Evolutionary conservation across 1,284 basidiomycete species (phyloP), one percentile per base, ranked within the genome.

Genomic region (Boletus semigastroideus): DNA sequence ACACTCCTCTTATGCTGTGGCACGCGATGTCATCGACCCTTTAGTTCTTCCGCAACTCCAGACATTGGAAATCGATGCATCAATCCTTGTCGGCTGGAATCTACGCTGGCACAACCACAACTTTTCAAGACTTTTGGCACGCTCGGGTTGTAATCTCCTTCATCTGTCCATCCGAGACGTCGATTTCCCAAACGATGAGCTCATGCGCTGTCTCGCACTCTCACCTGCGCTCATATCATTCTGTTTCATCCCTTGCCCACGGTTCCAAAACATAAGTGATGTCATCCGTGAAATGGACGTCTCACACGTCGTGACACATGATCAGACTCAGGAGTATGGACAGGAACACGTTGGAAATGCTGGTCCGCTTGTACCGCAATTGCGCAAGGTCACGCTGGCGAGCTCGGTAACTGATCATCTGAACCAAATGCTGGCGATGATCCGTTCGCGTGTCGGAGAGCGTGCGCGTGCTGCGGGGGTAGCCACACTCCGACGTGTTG

Each of bases 221-320:
- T 53, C 62, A 13, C 51, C 20, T 36, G 34, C 37, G 17, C 58
- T 61, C 46, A 41, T 13, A 12, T 55, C 53, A 14, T 31, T 65
- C 22, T 46, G 49, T 36, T 61, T 63, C 43, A 55, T 65, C 34
- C 61, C 58, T n/a, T 55, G n/a, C 5, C 61, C 59, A 16, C 46
- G 50, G 17, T 61, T 56, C 12, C 61, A 65, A 11, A 36, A 59
- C 13, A 54, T 59, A 5, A 2, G 37, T 25, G 49, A 52, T n/a
- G 12, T 62, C 39, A 51, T 65, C 25, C 27, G 20, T 14, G n/a
- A n/a, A 17, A 10, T 62, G 34, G 31, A 44, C 4, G 28, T 54
- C 25, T 46, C 54, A 36, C 30, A 2, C 12, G 1, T 20, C 1
- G 4, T 8, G 11, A 19, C 20, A 3, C 16, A n/a, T 20, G 19